Percentiles rank a stretch among this genome's conserved stretches.
Conservation (phyloP, 805 yeast genomes). For the Blastobotrys mokoenaii region DNA sequence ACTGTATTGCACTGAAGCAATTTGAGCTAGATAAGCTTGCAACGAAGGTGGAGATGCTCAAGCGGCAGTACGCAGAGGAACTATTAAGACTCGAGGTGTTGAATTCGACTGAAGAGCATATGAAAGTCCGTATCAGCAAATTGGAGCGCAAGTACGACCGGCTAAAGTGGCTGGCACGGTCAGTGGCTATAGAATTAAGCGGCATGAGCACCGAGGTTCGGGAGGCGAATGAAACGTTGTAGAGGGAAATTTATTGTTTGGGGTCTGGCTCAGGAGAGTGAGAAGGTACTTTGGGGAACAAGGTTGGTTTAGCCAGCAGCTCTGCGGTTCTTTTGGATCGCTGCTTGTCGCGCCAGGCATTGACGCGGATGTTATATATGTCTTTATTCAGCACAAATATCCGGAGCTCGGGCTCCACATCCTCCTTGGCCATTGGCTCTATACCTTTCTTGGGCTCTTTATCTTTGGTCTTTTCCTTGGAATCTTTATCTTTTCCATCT, state of each 20-base stretch:
- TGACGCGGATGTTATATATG: constrained; percentile 36
- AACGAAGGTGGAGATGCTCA: too few relatives aligned
- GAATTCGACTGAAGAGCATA: too few relatives aligned
- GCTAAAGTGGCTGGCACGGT: too few relatives aligned
- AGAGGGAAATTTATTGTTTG: too few relatives aligned
- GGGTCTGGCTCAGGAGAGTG: constrained; percentile 10
- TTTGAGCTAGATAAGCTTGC: not conserved
- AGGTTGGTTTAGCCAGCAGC: constrained; percentile 24
- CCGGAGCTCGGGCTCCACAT: constrained; percentile 31
- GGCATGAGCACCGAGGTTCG: too few relatives aligned
- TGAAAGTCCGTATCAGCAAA: too few relatives aligned
- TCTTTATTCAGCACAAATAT: constrained; percentile 33
- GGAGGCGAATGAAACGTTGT: too few relatives aligned
- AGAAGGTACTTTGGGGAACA: constrained; percentile 31
- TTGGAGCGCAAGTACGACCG: too few relatives aligned
- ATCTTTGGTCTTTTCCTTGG: constrained; percentile 17
- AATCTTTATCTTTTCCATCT: constrained; percentile 19
- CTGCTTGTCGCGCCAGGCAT: constrained; percentile 21
- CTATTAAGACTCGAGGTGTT: too few relatives aligned
- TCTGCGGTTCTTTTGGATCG: constrained; percentile 25
- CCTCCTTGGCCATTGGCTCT: constrained; percentile 14
- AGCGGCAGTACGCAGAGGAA: too few relatives aligned
- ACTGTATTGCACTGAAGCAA: not conserved
- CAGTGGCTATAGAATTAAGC: too few relatives aligned
- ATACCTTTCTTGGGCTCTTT: constrained; percentile 1